Percentiles rank a stretch among this genome's conserved stretches.
phyloP scores from a whole-genome alignment of 225 moss, liverwort and hornwort genomes.

The Thuidium tamariscinum region DNA sequence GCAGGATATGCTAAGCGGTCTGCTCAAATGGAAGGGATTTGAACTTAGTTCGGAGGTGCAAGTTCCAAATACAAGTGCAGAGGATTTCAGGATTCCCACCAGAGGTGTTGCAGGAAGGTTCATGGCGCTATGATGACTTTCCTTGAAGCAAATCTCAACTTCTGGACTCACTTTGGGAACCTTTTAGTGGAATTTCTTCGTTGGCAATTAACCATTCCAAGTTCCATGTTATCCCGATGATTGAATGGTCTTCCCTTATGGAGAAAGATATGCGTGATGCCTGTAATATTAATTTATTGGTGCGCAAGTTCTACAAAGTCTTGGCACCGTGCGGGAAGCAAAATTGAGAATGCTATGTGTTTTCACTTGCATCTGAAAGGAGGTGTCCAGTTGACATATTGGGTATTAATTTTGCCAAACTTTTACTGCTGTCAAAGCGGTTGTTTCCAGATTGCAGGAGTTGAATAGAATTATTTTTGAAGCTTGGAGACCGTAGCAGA shows the following conservation, averaged over 20 bases:
- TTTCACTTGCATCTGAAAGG: background rate
- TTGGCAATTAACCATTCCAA: background rate
- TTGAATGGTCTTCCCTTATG: background rate
- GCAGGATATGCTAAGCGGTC: background rate
- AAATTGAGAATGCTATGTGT: background rate
- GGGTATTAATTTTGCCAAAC: no score
- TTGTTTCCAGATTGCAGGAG: background rate
- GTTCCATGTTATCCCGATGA: background rate
- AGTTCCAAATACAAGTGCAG: background rate
- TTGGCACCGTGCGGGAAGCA: background rate
- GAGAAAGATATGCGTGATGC: background rate
- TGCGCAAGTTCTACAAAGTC: background rate
- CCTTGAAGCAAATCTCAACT: background rate
- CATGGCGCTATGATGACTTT: slow-evolving; percentile 6
- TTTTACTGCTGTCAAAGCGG: no score
- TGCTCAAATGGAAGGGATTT: background rate
- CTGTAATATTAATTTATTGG: background rate
- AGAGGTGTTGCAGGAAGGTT: background rate
- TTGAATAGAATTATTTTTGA: background rate
- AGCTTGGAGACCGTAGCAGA: background rate
- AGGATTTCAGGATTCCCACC: background rate
- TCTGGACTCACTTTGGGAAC: background rate
- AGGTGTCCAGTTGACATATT: no score
- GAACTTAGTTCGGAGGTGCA: background rate
- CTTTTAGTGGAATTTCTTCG: background rate